Conservation (phyloP, 1,284 basidiomycete genomes). For the Sporisorium graminicola region DNA sequence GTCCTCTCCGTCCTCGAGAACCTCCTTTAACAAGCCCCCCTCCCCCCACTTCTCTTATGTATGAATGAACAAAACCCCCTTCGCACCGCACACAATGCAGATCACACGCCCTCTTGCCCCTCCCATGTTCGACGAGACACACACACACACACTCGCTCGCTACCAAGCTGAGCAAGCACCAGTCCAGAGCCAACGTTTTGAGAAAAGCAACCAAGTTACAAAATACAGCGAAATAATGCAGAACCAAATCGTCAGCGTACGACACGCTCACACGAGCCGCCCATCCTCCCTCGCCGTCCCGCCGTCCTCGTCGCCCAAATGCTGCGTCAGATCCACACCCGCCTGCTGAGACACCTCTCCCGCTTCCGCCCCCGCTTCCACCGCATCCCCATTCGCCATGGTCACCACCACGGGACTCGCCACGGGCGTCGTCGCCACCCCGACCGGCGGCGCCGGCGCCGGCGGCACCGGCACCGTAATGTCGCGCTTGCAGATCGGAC, state of each 20-base stretch:
- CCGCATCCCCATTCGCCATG: slow-evolving; percentile 3
- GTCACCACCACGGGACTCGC: slow-evolving; percentile 9
- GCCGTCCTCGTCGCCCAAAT: slow-evolving; percentile 18
- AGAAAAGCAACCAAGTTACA: slow-evolving; percentile 8
- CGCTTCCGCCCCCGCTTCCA: neutral
- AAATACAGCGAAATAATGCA: slow-evolving; percentile 9
- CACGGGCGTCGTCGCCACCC: neutral
- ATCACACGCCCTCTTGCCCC: neutral
- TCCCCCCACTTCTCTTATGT: too few species aligned
- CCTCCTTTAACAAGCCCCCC: slow-evolving; percentile 72
- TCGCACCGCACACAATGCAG: too few species aligned
- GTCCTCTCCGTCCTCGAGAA: slow-evolving; percentile 82
- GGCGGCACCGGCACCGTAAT: slow-evolving; percentile 58
- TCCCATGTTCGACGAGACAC: too few species aligned
- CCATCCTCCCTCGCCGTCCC: slow-evolving; percentile 5
- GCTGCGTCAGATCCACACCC: slow-evolving; percentile 24
- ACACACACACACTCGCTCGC: neutral
- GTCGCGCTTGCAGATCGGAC: slow-evolving; percentile 69
- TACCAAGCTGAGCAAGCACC: too few species aligned
- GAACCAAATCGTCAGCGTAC: too few species aligned
- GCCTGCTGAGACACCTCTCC: neutral
- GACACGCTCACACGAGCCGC: slow-evolving; percentile 19
- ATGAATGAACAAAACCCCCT: too few species aligned
- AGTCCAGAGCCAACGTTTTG: neutral
- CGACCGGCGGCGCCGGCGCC: slow-evolving; percentile 43